Evolutionary conservation across 306 rosid genomes (phyloP), one percentile per base, ranked within the genome.

Genomic region (Lagenaria siceraria): DNA sequence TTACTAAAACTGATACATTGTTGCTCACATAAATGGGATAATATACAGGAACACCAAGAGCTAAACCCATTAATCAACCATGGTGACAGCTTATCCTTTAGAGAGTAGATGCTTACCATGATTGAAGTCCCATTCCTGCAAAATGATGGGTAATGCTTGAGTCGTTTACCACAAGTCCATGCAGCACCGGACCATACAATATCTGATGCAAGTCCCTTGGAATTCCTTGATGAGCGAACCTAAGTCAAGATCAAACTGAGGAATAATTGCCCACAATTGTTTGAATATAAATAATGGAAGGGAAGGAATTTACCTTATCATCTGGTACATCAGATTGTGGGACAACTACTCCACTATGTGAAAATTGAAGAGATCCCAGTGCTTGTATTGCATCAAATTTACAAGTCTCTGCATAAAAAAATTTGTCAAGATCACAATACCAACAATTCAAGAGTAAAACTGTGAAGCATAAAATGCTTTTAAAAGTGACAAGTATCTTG

Each of bases 111-210:
- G 85, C 89, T 87, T 84, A 95, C 99, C 76, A 55, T 87, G 81
- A 95, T 92, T 66, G 89, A 88, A 88, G 88, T 90, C 82, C 99
- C 97, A 73, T 95, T 92, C 83, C 99, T 81, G 82, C 81, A 80
- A 83, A 95, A 95, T 8, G 90, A 82, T 1, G 97, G 96, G 80
- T 87, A 95, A 82, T 95, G 99, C 84, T 90, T 92, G 73, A 95
- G 97, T 83, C 89, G 97, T 84, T 95, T 95, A 75, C 97, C 92
- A 82, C 99, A 95, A 78, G 85, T 86, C 97, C 97, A 95, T 3
- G 97, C 90, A 75, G 82, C 83, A 76, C 99, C 99, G 7, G 97
- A 92, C 99, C 99, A 95, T 81, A 82, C 90, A 77, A 95, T 95
- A 77, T 88, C 99, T 48, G 96, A 87, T 78, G 83, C 85, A 78